Percentiles rank a stretch among this genome's conserved stretches.
Evolutionary conservation across 75 land plant species (phyloP).

Genomic region (Selaginella tamariscina): DNA sequence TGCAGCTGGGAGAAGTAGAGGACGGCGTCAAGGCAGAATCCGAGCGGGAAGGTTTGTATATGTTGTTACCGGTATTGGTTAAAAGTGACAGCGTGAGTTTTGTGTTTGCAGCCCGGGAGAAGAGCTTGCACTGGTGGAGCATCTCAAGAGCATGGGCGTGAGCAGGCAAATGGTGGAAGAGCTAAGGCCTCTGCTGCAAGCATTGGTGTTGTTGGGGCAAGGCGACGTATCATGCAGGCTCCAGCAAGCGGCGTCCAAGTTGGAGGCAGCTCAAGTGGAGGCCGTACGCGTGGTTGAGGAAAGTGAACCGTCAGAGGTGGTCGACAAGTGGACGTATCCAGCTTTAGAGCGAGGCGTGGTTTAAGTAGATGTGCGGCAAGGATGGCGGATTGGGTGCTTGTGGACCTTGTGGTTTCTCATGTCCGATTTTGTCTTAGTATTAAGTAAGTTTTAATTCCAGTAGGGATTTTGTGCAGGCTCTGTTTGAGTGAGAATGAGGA

Average conservation of each 20-base stretch:
- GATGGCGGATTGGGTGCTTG: neutral
- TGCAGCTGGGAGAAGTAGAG: neutral
- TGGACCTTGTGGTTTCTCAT: neutral
- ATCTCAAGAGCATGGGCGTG: constrained; percentile 66
- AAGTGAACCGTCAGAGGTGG: neutral
- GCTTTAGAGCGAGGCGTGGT: neutral
- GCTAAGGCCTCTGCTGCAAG: constrained; percentile 39
- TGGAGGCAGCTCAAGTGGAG: constrained; percentile 50
- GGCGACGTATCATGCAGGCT: constrained; percentile 52
- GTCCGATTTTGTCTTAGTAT: neutral
- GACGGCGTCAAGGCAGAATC: constrained; percentile 52
- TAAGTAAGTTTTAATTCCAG: too few relatives aligned
- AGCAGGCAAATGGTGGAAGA: constrained; percentile 37
- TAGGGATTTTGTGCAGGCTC: neutral
- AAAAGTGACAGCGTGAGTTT: neutral
- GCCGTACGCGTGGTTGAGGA: constrained; percentile 49
- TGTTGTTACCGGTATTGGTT: constrained; percentile 3
- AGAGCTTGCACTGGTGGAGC: constrained; percentile 88
- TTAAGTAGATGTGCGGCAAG: neutral
- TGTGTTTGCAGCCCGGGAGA: constrained; percentile 62
- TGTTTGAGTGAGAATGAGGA: constrained; percentile 5
- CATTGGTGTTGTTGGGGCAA: constrained; percentile 49
- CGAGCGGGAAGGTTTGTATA: constrained; percentile 81
- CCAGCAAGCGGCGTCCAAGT: constrained; percentile 39
- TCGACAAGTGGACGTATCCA: neutral